Evolutionary conservation across 148 eudicot genomes (phyloP), one percentile per base, ranked within the genome.

Genomic region (Polygonum aviculare): DNA sequence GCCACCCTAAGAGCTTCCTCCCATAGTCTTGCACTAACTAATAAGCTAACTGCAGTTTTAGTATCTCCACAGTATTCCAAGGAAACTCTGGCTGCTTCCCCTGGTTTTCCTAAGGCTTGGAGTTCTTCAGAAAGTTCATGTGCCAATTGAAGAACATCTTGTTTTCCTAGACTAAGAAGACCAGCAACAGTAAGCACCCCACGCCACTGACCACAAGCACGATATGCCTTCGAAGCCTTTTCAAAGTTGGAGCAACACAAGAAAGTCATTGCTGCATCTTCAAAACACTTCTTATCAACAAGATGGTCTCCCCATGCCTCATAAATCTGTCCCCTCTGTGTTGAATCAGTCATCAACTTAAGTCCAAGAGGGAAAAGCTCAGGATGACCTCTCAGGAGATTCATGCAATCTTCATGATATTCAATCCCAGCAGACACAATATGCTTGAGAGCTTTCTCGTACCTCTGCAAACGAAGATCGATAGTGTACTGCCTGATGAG

Each of bases 271-370:
- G 96, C 99, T 84, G 99, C 94, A 80, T 95, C 97, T 80, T 92
- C 97, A 75, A 87, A 92, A 84, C 86, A 79, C 90, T 92, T 95
- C 75, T 83, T 82, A 65, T 81, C 81, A 78, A 78, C 76, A 48
- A 95, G 89, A 84, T 92, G 87, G 87, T 95, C 99, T 45, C 97
- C 99, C 99, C 94, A 90, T 35, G 91, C 93, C 87, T 95, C 99
- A 80, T 87, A 88, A 79, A 95, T 84, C 80, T 86, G 82, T 49
- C 21, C 80, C 81, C 88, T 88, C 85, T 86, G 90, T 39, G 78
- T 48, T 63, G 85, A 78, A 80, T 90, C 96, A 74, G 75, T 70
- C 44, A 88, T 80, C 69, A 95, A 77, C 79, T 89, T 85, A 69
- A 95, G 90, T 62, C 93, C 96, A 33, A 85, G 80, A 14, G 93